Evolutionary conservation across 2,329 filamentous ascomycete species (phyloP), one percentile per base, ranked within the genome.

Genomic region (Xylariaceae sp.): DNA sequence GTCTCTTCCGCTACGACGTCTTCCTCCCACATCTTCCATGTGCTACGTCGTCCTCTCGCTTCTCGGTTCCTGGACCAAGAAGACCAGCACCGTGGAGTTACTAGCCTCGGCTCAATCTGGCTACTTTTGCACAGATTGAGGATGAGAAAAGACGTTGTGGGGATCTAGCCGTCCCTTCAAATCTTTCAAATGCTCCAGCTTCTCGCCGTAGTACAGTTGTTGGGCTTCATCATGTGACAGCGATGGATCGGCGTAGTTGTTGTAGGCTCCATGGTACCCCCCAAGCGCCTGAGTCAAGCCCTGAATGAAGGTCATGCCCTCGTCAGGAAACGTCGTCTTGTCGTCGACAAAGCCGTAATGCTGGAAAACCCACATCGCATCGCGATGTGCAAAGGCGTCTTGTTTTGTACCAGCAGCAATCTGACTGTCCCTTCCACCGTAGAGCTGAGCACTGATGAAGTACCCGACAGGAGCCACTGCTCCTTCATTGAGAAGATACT

Each of bases 371-470:
- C 67, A 72, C 17, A 68, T 55, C 31, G 63, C 55, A 50, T 67
- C 51, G 10, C 69, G 65, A 44, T 66, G 61, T 6, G 53, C 56
- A 49, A 66, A 72, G 12, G 48, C 38, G 36, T 58, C 56, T 6
- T 39, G 34, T 13, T 12, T 14, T n/a, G 13, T 31, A 16, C 43
- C 31, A 18, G 47, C 45, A 46, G 43, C 63, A 53, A 73, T 71
- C 45, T 61, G 60, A 43, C 68, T 71, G 41, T 65, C 62, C 6
- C 48, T 42, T 4, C 70, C 70, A 12, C 70, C 70, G 42, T 68
- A 71, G 7, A 73, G 57, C 47, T 71, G 65, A 10, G 61, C 31
- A 28, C 71, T 62, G 42, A 66, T 54, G 50, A 62, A 73, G 60
- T 68, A 71, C 13, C 45, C 44, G 22, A 68, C 55, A 1, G 60